These are phyloP conservation scores for Leccinum olivaceopallidum DNA, from an alignment of 768 basidiomycete genomes.

Conservation along the genomic window DNA sequence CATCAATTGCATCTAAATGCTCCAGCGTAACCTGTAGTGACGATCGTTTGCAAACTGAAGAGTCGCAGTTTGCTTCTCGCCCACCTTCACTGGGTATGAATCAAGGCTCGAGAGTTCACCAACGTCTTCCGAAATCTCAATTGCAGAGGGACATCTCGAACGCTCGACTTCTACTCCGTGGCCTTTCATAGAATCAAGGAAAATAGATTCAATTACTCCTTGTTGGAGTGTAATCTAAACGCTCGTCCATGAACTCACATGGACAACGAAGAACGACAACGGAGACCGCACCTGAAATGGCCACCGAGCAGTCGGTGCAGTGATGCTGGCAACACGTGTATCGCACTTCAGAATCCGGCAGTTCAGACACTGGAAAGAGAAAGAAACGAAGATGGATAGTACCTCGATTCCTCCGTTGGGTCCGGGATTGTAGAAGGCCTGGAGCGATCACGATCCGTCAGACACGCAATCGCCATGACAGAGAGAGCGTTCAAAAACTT, in stretches of 20 bases:
- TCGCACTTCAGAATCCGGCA: too few relatives aligned
- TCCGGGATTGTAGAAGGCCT: too few relatives aligned
- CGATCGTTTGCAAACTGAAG: background rate
- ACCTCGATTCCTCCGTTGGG: too few relatives aligned
- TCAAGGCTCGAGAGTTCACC: slow-evolving; percentile 34
- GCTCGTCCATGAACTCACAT: background rate
- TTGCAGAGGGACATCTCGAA: slow-evolving; percentile 31
- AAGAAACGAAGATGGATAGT: background rate
- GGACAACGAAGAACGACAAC: background rate
- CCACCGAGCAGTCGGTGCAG: slow-evolving; percentile 61
- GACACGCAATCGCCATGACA: too few relatives aligned
- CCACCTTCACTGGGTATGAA: slow-evolving; percentile 35
- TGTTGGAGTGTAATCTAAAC: slow-evolving; percentile 39
- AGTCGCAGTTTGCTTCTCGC: background rate
- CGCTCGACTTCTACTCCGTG: slow-evolving; percentile 38
- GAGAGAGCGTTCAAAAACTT: too few relatives aligned
- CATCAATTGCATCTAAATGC: slow-evolving; percentile 26
- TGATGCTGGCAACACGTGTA: slow-evolving; percentile 61
- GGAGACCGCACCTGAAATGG: slow-evolving; percentile 60
- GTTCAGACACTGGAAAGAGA: slow-evolving; percentile 14
- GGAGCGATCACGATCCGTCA: too few relatives aligned
- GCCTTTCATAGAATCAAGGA: slow-evolving; percentile 40
- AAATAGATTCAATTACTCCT: slow-evolving; percentile 43
- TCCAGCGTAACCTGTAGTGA: slow-evolving; percentile 25
- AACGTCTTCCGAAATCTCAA: slow-evolving; percentile 38